Conservation (phyloP, 768 basidiomycete species). For the Xerocomus brunneocitrinus region DNA sequence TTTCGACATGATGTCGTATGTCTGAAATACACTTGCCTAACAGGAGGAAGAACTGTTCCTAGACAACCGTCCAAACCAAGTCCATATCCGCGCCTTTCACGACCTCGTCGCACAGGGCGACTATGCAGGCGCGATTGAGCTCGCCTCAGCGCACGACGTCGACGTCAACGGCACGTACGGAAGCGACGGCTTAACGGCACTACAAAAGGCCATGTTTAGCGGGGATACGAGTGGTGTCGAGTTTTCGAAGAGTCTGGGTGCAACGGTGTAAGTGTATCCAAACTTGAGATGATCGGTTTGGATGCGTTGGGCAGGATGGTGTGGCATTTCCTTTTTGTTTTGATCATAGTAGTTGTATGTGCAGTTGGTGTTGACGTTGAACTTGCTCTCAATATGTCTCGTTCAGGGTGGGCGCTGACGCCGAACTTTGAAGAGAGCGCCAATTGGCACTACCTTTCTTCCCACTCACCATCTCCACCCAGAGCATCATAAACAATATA, state of each 20-base stretch:
- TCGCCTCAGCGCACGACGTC: slow-evolving; percentile 17
- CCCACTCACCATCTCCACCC: too few relatives aligned
- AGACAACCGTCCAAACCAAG: slow-evolving; percentile 15
- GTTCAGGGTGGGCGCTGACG: too few relatives aligned
- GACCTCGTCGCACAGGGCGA: slow-evolving; percentile 23
- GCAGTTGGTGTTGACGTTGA: background rate
- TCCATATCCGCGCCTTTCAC: slow-evolving; percentile 22
- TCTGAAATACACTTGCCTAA: background rate
- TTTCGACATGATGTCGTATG: too few relatives aligned
- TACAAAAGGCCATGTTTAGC: slow-evolving; percentile 21
- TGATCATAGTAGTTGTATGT: too few relatives aligned
- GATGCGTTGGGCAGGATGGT: background rate
- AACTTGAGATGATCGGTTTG: background rate
- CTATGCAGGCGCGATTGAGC: slow-evolving; percentile 11
- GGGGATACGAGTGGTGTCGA: slow-evolving; percentile 17
- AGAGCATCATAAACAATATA: too few relatives aligned
- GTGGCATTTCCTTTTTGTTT: background rate
- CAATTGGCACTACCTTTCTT: too few relatives aligned
- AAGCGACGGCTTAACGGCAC: slow-evolving; percentile 15
- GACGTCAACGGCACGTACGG: slow-evolving; percentile 22
- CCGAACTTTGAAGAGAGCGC: too few relatives aligned
- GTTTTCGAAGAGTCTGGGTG: slow-evolving; percentile 20
- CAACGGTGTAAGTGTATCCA: slow-evolving; percentile 4
- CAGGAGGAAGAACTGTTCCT: slow-evolving; percentile 24
- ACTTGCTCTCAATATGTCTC: background rate